Evolutionary conservation across 1,284 basidiomycete genomes (phyloP).

Genomic region (Cryptococcus neoformans): DNA sequence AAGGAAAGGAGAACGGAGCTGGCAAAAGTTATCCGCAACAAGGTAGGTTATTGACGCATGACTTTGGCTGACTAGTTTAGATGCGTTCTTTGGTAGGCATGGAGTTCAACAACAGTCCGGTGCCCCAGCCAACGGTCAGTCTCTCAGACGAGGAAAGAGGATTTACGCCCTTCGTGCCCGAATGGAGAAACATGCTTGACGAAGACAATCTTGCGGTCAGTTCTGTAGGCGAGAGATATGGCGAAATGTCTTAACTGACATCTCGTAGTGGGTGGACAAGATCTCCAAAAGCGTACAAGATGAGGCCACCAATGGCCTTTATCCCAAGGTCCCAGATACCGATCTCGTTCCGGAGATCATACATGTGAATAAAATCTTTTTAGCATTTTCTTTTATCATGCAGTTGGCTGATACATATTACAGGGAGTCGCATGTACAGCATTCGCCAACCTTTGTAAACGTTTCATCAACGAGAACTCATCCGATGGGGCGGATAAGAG

Average conservation of each 20-base stretch:
- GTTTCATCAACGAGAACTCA: conserved; percentile 38
- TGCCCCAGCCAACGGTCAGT: not conserved
- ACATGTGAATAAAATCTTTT: not conserved
- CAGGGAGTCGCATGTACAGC: conserved; percentile 33
- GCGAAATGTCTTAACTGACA: not conserved
- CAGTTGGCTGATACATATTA: not conserved
- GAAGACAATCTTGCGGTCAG: conserved; percentile 6
- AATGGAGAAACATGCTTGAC: conserved; percentile 12
- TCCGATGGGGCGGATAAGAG: conserved; percentile 29
- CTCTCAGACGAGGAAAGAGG: not conserved
- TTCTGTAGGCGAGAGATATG: not conserved
- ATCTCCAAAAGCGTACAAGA: conserved; percentile 4
- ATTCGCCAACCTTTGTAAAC: conserved; percentile 43
- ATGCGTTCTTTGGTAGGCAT: not conserved
- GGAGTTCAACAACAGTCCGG: not conserved
- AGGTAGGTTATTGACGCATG: conserved; percentile 6
- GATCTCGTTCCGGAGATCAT: conserved; percentile 9
- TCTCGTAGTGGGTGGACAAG: conserved; percentile 4
- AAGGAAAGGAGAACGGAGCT: conserved; percentile 21
- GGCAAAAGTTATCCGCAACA: conserved; percentile 16
- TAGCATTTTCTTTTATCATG: too few species aligned
- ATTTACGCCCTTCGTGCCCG: conserved; percentile 7
- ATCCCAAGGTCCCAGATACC: conserved; percentile 5
- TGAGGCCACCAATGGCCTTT: conserved; percentile 5
- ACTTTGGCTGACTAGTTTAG: not conserved